A percentile compares a stretch with the other conserved stretches of the same genome.
phyloP scores from a whole-genome alignment of 2,329 filamentous ascomycete species.

The Colletotrichum shisoi region DNA sequence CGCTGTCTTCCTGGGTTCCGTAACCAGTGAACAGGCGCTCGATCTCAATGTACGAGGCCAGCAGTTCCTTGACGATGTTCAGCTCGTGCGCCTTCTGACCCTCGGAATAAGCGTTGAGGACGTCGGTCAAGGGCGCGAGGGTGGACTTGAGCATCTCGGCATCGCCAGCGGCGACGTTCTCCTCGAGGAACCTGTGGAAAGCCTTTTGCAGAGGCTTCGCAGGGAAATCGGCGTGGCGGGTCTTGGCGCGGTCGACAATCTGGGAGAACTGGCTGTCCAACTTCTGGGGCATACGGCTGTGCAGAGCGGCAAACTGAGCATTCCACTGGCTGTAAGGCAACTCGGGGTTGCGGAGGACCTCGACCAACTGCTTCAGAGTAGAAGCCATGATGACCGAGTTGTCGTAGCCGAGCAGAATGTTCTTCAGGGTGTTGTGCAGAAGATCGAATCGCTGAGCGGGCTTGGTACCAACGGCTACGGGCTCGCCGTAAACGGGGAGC shows the following conservation, averaged over 20 bases:
- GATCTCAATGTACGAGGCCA: slow-evolving; percentile 81
- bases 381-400: slow-evolving; percentile 95
- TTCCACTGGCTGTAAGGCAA: slow-evolving; percentile 97
- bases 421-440: slow-evolving; percentile 77
- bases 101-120: slow-evolving; percentile 82
- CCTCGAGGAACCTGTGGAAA: slow-evolving; percentile 86
- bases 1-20: slow-evolving; percentile 87
- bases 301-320: slow-evolving; percentile 93
- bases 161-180: slow-evolving; percentile 78
- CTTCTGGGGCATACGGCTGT: slow-evolving; percentile 95
- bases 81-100: slow-evolving; percentile 93
- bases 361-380: slow-evolving; percentile 86
- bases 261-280: slow-evolving; percentile 83
- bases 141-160: slow-evolving; percentile 75
- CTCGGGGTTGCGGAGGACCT: slow-evolving; percentile 86
- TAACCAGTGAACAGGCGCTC: slow-evolving; percentile 89
- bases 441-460: slow-evolving; percentile 85
- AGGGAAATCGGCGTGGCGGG: slow-evolving; percentile 85
- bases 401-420: slow-evolving; percentile 93
- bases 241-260: slow-evolving; percentile 82
- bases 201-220: slow-evolving; percentile 86
- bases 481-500: slow-evolving; percentile 84
- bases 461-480: slow-evolving; percentile 89
- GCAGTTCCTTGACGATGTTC: slow-evolving; percentile 77
- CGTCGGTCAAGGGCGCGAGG: slow-evolving; percentile 76